Evolutionary conservation across 1,284 basidiomycete species (phyloP).

Genomic region (Malassezia arunalokei): DNA sequence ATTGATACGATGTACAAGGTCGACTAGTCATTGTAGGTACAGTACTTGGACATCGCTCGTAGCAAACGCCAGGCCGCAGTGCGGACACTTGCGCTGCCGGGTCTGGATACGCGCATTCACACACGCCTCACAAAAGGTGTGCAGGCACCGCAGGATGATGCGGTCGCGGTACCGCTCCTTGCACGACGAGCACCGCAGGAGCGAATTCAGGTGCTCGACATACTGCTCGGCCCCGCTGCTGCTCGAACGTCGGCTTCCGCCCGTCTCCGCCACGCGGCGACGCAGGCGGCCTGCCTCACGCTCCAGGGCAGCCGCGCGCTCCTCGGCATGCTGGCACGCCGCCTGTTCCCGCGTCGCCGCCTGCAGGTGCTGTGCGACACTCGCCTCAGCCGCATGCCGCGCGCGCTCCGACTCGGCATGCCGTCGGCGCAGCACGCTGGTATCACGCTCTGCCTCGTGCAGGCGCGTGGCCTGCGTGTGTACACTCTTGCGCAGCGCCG

Average conservation of each 20-base stretch:
- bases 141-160: conserved; percentile 84
- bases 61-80: conserved; percentile 72
- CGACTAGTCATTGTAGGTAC: conserved; percentile 47
- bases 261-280: conserved; percentile 30
- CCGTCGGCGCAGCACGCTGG: conserved; percentile 31
- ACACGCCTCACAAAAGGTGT: conserved; percentile 79
- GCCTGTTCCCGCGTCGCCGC: conserved; percentile 17
- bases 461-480: conserved; percentile 31
- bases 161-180: conserved; percentile 69
- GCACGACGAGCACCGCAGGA: conserved; percentile 87
- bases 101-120: conserved; percentile 77
- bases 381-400: conserved; percentile 21
- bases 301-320: conserved; percentile 24
- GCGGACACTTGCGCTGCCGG: conserved; percentile 88
- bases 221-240: conserved; percentile 29
- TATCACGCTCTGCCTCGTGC: conserved; percentile 39
- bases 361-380: conserved; percentile 26
- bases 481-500: conserved; percentile 29
- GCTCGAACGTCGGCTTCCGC: conserved; percentile 24
- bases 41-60: conserved; percentile 73
- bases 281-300: conserved; percentile 28
- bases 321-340: conserved; percentile 24
- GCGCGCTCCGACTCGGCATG: conserved; percentile 18
- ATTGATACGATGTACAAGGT: conserved; percentile 35
- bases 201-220: conserved; percentile 56